Percentiles rank a stretch among this genome's conserved stretches.
Conservation (phyloP, 2,329 filamentous ascomycete species). For the Byssoonygena ceratinophila region DNA sequence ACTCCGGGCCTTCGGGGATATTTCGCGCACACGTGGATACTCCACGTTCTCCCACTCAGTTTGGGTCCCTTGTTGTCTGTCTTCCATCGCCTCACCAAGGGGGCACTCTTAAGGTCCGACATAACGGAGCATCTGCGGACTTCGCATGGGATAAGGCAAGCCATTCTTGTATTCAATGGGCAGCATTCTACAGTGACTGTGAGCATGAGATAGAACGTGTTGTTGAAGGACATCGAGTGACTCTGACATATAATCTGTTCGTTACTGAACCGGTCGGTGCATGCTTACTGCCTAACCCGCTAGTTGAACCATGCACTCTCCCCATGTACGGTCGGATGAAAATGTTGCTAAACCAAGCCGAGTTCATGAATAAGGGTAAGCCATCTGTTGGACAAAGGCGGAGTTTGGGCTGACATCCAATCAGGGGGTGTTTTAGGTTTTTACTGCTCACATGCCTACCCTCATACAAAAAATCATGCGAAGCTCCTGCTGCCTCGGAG, state of each 20-base stretch:
- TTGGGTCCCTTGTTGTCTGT: conserved; percentile 47
- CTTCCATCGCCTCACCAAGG: conserved; percentile 33
- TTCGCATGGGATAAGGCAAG: conserved; percentile 24
- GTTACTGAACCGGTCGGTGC: conserved; percentile 28
- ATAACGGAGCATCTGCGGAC: conserved; percentile 21
- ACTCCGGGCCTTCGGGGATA: conserved; percentile 42
- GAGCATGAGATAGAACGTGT: conserved; percentile 38
- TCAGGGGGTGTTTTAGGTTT: conserved; percentile 39
- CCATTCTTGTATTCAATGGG: conserved; percentile 25
- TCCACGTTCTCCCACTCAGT: conserved; percentile 39
- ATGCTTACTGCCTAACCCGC: conserved; percentile 13
- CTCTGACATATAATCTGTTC: conserved; percentile 51
- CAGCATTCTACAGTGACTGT: conserved; percentile 32
- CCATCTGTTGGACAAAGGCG: not conserved
- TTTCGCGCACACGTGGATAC: conserved; percentile 48
- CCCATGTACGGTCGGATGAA: conserved; percentile 30
- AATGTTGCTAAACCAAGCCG: conserved; percentile 23
- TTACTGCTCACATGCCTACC: conserved; percentile 40
- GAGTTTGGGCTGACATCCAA: not conserved
- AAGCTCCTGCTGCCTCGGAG: conserved; percentile 24
- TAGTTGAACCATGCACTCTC: conserved; percentile 27
- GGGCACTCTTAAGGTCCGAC: conserved; percentile 26
- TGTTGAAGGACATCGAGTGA: conserved; percentile 44
- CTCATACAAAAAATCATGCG: conserved; percentile 28
- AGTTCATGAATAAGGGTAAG: conserved; percentile 33